Base-by-base conservation (phyloP, 495 filamentous ascomycete species). In the Neurospora sp. region DNA sequence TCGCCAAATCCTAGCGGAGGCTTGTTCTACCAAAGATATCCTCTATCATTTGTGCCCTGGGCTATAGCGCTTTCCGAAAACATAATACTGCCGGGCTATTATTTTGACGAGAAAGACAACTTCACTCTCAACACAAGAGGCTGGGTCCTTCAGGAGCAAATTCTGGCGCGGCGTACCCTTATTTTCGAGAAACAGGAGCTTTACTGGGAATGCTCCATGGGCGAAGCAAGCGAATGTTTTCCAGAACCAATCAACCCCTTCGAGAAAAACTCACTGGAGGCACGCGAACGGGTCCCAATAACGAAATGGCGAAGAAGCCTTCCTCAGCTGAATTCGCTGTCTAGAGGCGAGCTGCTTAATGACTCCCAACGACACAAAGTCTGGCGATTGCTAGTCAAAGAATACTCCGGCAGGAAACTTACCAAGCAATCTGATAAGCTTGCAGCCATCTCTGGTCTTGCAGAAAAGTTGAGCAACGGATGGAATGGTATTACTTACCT, bases 131-230 rank as follows among this genome's bases (percentile, higher is more conserved):
- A 71, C 7, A 59, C 38, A 5, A 72, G 77, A 18, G 76, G 77
- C 39, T 79, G 77, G 77, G 35, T 76, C 35, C 69, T 79, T 3
- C 76, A 79, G 27, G 74, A 79, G 18, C 74, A 78, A 41, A 44
- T 77, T 9, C 68, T 78, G 35, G 11, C 74, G 1, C 72, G 73
- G 5, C 74, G 77, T 18, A 65, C 74, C 11, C 69, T 78, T 12
- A 71, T 71, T 0, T 77, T 75, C 1, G 74, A 76, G 6, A 8
- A 4, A 65, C 22, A 65, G 0, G 27, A 78, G 42, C 71, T 78
- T 39, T 22, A 41, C 27, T 78, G 77, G 77, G 38, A 46, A 31
- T 78, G 76, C 14, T 46, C 39, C 27, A 40, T 27, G 27, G 16
- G 27, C 14, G n/a, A 59, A 2, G 69, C 71, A 14, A 41, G 69